Base-by-base conservation (phyloP, 805 yeast species). In the Metahyphopichia silvanorum region DNA sequence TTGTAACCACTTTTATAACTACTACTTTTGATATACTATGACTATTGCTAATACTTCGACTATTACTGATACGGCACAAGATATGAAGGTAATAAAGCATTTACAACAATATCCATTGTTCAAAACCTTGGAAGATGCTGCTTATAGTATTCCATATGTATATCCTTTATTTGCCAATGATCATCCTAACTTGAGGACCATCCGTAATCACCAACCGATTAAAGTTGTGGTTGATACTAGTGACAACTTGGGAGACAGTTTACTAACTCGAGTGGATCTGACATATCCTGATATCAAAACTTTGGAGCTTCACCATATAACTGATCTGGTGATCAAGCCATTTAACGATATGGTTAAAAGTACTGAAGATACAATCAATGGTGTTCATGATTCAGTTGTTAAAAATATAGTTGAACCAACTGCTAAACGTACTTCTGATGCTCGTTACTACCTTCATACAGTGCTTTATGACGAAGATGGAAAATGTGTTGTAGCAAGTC, bases 401-500 rank as follows among this genome's bases (percentile, higher is more conserved):
- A 29, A 37, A 21, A 41, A 44, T 15, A 37, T 71, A 2, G 43
- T 65, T n/a, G 50, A 54, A 20, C 85, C 88, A 19, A 55, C 77
- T 3, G 71, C 72, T 41, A 58, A 59, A 40, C 66, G 71, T 15
- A 58, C 76, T 17, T 50, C 63, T 43, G 69, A 65, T 31, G 57
- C 71, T 37, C 77, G 83, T 41, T 65, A 63, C 31, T 59, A 58
- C 33, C 73, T 77, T 49, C 71, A 76, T 48, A 61, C 69, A 29
- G 65, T 74, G 20, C 47, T 77, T 25, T 71, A 73, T 51, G 78
- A 79, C 47, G 67, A 75, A 6, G 62, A 76, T 19, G 86, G 86
- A 16, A 77, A 76, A 47, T 82, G 85, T 25, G 51, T 79, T 31
- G 43, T 83, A 23, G 68, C 86, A 43, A 66, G 81, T n/a, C 69